Percentiles rank a stretch among this genome's conserved stretches.
Conservation (phyloP, 352 stramenopile genomes). For the Phytophthora sansomeana region DNA sequence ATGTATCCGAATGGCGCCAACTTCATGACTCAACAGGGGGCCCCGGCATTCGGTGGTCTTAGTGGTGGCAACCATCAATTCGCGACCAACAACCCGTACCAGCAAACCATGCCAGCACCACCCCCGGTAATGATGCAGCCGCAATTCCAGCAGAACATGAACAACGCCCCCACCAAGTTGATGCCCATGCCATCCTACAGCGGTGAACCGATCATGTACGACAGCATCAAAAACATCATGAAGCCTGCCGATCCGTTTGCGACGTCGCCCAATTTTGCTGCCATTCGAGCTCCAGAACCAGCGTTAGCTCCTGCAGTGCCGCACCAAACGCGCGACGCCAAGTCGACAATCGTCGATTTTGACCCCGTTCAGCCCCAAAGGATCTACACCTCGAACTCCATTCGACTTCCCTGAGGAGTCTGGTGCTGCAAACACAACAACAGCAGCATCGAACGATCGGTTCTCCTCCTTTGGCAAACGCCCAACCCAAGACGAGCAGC, state of each 20-base stretch:
- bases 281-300: slow-evolving; percentile 38
- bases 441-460: slow-evolving; percentile 42
- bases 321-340: slow-evolving; percentile 39
- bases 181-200: slow-evolving; percentile 47
- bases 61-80: slow-evolving; percentile 40
- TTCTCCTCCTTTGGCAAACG: slow-evolving; percentile 51
- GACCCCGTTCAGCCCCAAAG: slow-evolving; percentile 75
- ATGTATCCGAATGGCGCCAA: slow-evolving; percentile 53
- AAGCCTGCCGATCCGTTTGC: slow-evolving; percentile 61
- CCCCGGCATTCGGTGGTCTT: slow-evolving; percentile 53
- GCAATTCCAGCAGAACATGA: slow-evolving; percentile 38
- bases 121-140: slow-evolving; percentile 30
- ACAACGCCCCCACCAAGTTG: slow-evolving; percentile 21
- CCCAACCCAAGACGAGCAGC: slow-evolving; percentile 72
- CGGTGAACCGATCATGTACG: slow-evolving; percentile 61
- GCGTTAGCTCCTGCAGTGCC: slow-evolving; percentile 31
- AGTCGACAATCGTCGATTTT: slow-evolving; percentile 73
- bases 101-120: slow-evolving; percentile 25
- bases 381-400: slow-evolving; percentile 54
- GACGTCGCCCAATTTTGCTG: slow-evolving; percentile 33
- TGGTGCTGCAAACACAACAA: slow-evolving; percentile 11
- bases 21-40: slow-evolving; percentile 74
- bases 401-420: slow-evolving; percentile 52
- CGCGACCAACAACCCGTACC: slow-evolving; percentile 39
- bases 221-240: slow-evolving; percentile 73